These are phyloP conservation scores for Malassezia yamatoensis DNA, from an alignment of 1,284 basidiomycete genomes.

Conservation along the genomic window DNA sequence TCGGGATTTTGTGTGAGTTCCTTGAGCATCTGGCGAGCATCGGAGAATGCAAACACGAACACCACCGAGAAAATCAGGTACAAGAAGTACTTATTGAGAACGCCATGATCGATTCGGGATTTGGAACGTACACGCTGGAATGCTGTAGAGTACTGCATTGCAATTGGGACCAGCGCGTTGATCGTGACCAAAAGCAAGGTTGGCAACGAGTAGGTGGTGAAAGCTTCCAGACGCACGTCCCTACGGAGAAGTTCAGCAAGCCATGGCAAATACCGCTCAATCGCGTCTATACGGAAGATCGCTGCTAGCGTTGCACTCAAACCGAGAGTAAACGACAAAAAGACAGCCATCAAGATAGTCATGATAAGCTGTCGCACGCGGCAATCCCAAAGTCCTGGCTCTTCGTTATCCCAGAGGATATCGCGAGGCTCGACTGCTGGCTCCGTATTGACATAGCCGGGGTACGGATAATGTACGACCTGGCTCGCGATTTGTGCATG, in stretches of 20 bases:
- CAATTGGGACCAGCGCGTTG: constrained; percentile 77
- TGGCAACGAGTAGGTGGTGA: constrained; percentile 86
- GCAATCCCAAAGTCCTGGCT: constrained; percentile 51
- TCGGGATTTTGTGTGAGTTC: constrained; percentile 43
- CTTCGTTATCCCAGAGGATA: constrained; percentile 86
- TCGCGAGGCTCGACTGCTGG: constrained; percentile 85
- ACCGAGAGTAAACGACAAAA: constrained; percentile 52
- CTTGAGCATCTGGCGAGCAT: constrained; percentile 65
- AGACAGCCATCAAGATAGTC: constrained; percentile 56
- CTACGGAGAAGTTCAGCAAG: constrained; percentile 64
- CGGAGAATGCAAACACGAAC: constrained; percentile 84
- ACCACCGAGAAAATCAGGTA: constrained; percentile 89
- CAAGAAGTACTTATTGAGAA: constrained; percentile 71
- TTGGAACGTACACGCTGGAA: constrained; percentile 76
- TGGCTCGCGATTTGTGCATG: constrained; percentile 86
- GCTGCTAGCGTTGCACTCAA: constrained; percentile 59
- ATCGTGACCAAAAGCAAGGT: constrained; percentile 77
- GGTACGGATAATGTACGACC: constrained; percentile 57
- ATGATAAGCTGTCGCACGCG: constrained; percentile 38
- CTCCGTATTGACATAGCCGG: constrained; percentile 27
- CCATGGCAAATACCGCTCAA: constrained; percentile 78
- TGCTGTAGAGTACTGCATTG: constrained; percentile 75
- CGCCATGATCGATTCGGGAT: constrained; percentile 83
- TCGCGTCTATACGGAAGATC: constrained; percentile 78
- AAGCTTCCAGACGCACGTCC: constrained; percentile 66